phyloP scores from a whole-genome alignment of 768 basidiomycete genomes.

The Pleurotus giganteus region DNA sequence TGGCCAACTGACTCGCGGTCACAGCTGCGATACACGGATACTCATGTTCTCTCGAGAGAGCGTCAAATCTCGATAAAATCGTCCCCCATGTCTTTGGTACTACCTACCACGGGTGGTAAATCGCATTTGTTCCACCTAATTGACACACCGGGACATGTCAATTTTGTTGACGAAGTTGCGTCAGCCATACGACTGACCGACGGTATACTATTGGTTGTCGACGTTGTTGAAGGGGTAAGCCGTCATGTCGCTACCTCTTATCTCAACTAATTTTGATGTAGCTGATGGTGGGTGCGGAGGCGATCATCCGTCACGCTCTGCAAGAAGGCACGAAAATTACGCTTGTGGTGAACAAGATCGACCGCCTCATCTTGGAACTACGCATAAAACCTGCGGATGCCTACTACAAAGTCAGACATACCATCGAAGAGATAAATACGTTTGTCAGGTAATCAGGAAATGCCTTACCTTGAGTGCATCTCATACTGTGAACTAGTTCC shows the following conservation, averaged over 20 bases:
- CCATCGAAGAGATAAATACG: conserved; percentile 96
- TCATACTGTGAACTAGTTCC: conserved; percentile 36
- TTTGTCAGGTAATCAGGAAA: conserved; percentile 73
- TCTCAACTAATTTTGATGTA: conserved; percentile 25
- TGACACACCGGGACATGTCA: conserved; percentile 97
- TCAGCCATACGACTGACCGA: conserved; percentile 83
- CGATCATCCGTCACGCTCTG: conserved; percentile 82
- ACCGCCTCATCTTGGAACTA: conserved; percentile 93
- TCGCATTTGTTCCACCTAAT: conserved; percentile 92
- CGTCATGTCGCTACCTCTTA: conserved; percentile 2
- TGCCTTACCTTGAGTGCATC: conserved; percentile 1
- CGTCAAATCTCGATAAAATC: conserved; percentile 96
- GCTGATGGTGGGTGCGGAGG: conserved; percentile 93
- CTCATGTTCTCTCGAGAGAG: conserved; percentile 83
- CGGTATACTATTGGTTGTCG: conserved; percentile 91
- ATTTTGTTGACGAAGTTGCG: conserved; percentile 98
- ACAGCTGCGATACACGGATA: conserved; percentile 94
- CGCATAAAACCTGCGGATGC: conserved; percentile 95
- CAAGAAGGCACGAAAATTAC: conserved; percentile 89
- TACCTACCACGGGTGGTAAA: conserved; percentile 84
- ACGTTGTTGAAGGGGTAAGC: conserved; percentile 95
- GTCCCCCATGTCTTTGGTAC: conserved; percentile 90
- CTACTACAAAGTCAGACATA: conserved; percentile 98
- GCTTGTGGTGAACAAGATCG: conserved; percentile 96
- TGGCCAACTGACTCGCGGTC: conserved; percentile 5